Conservation (phyloP, 371 early-diverging fungal species). For the Mortierella sp. region DNA sequence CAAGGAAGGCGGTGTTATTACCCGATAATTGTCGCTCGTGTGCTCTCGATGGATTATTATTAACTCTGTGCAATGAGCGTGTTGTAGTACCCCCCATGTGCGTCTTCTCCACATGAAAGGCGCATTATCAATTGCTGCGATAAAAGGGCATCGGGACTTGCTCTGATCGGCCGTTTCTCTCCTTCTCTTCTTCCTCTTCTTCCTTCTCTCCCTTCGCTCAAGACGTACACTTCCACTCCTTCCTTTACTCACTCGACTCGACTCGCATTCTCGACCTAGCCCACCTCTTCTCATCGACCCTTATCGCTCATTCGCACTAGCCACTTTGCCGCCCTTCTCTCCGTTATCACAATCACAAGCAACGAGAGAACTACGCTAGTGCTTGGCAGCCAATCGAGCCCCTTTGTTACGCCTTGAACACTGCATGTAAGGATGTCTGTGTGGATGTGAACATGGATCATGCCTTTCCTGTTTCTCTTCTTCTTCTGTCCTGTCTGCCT, state of each 20-base stretch:
- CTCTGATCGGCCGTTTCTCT: neutral
- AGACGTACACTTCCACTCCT: neutral
- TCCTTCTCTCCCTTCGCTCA: neutral
- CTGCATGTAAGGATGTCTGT: no score
- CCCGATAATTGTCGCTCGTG: neutral
- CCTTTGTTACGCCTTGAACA: no score
- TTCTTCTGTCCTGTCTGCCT: no score
- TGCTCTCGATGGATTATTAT: no score
- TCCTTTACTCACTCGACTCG: neutral
- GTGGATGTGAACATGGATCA: no score
- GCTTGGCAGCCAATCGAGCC: no score
- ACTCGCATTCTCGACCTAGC: no score
- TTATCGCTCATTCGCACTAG: neutral
- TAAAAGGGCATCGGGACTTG: neutral
- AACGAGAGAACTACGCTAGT: neutral
- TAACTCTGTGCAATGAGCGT: no score
- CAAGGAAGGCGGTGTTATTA: neutral
- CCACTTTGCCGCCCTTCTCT: neutral
- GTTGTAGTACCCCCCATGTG: neutral
- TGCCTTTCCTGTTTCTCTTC: no score
- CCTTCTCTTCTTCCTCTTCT: neutral
- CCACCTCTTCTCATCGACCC: no score
- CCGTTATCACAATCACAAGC: neutral
- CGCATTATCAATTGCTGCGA: neutral
- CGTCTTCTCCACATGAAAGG: slow-evolving; percentile 8